These are phyloP conservation scores for Nepenthes mirabilis DNA, from an alignment of 148 eudicot species.

Conservation along the genomic window DNA sequence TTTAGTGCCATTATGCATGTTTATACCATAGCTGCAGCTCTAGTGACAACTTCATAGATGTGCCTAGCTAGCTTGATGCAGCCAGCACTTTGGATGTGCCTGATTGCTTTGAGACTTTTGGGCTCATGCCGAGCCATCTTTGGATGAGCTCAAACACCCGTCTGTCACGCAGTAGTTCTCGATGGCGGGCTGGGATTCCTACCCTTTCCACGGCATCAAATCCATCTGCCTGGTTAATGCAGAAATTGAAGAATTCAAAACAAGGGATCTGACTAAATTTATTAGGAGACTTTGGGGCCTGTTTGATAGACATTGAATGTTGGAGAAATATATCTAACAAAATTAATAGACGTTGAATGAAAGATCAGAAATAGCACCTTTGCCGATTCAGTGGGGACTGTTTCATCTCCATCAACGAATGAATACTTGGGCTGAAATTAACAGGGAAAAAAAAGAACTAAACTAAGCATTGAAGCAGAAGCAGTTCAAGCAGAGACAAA, in stretches of 20 bases:
- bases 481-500: background rate
- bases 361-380: slow-evolving; percentile 24
- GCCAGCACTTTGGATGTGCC: slow-evolving; percentile 47
- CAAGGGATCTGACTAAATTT: background rate
- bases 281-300: too few species aligned
- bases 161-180: slow-evolving; percentile 45
- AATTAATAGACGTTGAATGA: background rate
- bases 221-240: slow-evolving; percentile 59
- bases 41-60: too few species aligned
- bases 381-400: slow-evolving; percentile 85
- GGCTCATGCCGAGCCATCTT: slow-evolving; percentile 59
- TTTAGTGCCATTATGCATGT: too few species aligned
- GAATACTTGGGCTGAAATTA: slow-evolving; percentile 63
- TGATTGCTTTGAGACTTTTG: slow-evolving; percentile 11
- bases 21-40: too few species aligned
- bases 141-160: slow-evolving; percentile 43
- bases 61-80: too few species aligned
- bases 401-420: slow-evolving; percentile 82
- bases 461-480: background rate
- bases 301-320: too few species aligned
- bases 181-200: slow-evolving; percentile 47
- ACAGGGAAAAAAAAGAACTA: background rate
- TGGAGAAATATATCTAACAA: too few species aligned
- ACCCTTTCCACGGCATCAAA: slow-evolving; percentile 63
- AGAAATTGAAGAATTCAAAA: background rate